phyloP scores from a whole-genome alignment of 371 early-diverging fungal genomes.

The Actinomortierella wolfii region DNA sequence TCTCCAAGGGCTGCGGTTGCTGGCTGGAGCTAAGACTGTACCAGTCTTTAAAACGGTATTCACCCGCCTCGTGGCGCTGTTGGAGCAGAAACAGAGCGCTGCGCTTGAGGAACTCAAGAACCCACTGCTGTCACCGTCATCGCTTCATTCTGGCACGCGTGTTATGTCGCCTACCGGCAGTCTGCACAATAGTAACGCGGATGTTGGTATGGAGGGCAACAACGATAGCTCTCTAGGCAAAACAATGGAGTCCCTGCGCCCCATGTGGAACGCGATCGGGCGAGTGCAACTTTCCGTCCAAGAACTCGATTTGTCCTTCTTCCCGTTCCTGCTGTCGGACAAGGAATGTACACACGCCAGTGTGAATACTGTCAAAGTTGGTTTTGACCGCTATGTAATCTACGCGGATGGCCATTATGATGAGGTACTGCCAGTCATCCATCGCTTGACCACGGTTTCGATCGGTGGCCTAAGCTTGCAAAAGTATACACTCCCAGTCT shows the following conservation, averaged over 20 bases:
- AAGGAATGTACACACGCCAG: slow-evolving; percentile 45
- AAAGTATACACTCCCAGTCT: slow-evolving; percentile 27
- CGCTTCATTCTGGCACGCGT: not conserved
- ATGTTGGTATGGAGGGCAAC: too few relatives aligned
- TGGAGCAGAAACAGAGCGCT: slow-evolving; percentile 29
- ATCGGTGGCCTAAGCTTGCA: slow-evolving; percentile 26
- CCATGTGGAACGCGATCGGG: slow-evolving; percentile 32
- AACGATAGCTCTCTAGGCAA: too few relatives aligned
- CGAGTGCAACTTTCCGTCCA: slow-evolving; percentile 28
- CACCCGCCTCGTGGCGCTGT: slow-evolving; percentile 13
- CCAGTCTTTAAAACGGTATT: slow-evolving; percentile 33
- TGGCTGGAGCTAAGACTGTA: slow-evolving; percentile 41
- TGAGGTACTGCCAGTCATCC: slow-evolving; percentile 14
- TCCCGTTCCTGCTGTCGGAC: slow-evolving; percentile 41
- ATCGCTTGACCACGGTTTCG: slow-evolving; percentile 21
- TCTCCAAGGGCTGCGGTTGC: slow-evolving; percentile 28
- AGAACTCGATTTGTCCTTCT: slow-evolving; percentile 33
- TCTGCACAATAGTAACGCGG: too few relatives aligned
- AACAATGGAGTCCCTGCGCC: not conserved
- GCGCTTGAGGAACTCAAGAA: slow-evolving; percentile 36
- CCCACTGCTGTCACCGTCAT: slow-evolving; percentile 14
- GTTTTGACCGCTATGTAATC: slow-evolving; percentile 25
- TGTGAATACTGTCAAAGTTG: slow-evolving; percentile 25
- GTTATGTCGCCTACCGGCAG: too few relatives aligned
- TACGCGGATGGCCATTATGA: slow-evolving; percentile 2